Evolutionary conservation across 106 monocot species (phyloP).

Genomic region (Dendrobium officinale): DNA sequence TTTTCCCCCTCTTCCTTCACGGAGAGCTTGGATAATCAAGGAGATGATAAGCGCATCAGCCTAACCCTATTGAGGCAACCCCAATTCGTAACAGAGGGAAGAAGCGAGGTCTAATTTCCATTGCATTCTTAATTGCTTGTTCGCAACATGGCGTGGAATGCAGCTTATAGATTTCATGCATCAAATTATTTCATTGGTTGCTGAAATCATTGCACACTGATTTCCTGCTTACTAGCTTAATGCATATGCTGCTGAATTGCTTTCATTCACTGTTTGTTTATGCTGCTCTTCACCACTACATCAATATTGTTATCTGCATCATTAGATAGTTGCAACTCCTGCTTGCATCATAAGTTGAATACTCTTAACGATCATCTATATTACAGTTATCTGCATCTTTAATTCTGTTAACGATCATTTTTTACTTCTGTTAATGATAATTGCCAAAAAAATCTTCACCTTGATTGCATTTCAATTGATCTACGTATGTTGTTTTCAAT

Average conservation of each 20-base stretch:
- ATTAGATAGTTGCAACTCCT: neutral
- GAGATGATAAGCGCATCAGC: no score
- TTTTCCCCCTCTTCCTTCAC: neutral
- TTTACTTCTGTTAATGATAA: neutral
- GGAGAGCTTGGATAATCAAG: neutral
- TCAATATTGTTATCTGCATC: neutral
- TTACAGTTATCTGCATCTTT: neutral
- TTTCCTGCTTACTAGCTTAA: neutral
- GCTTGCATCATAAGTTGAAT: neutral
- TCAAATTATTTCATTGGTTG: neutral
- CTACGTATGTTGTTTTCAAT: neutral
- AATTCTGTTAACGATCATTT: neutral
- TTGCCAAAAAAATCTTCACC: neutral
- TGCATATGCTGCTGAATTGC: neutral
- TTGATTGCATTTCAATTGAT: neutral
- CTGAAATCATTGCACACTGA: neutral
- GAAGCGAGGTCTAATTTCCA: neutral
- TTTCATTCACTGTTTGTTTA: neutral
- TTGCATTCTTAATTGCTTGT: neutral
- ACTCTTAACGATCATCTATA: neutral
- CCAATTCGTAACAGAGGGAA: no score
- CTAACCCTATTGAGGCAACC: no score
- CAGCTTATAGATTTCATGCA: neutral
- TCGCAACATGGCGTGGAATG: neutral
- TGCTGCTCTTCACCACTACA: neutral